Evolutionary conservation across 352 stramenopile species (phyloP), one percentile per base, ranked within the genome.

Genomic region (Globisporangium ultimum): DNA sequence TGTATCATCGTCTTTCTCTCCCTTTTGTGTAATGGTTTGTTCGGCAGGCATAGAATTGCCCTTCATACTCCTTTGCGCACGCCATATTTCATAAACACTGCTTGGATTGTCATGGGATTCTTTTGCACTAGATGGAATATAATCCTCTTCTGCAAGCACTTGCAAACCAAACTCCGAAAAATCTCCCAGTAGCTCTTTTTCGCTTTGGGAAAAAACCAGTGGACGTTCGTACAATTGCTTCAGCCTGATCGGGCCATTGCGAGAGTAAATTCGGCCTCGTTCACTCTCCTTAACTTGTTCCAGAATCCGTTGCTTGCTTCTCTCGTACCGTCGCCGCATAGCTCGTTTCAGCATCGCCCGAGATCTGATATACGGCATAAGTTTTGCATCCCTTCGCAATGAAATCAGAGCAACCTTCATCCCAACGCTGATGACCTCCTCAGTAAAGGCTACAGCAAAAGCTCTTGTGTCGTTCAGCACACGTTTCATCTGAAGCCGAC

Each of bases 281-380:
- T 88, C 80, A 51, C 76, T 88, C 46, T 86, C 80, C 18, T 76
- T 65, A 7, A 81, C 78, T 3, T 63, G 52, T 36, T 74, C 74
- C 3, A 88, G 28, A 38, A 90, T 82, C 11, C 46, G 50, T 2
- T 53, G 15, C 51, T 71, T 72, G 22, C 78, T 86, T 32, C 53
- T 58, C 34, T 85, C 72, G 55, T 84, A 78, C 20, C 78, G 67
- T 21, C 57, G 66, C 0, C 69, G 70, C 78, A 90, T 88, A 1
- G 62, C 61, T 32, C 61, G 54, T 17, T 79, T 77, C 24, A 90
- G 15, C 15, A 90, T 40, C 2, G 72, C 63, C 28, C 76, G 67
- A 6, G 80, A 76, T 42, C 69, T 62, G 20, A 88, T 58, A 11
- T 76, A 58, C 0, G 74, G 74, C 4, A 84, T 57, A 5, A 90